Evolutionary conservation across 2,329 filamentous ascomycete species (phyloP), one percentile per base, ranked within the genome.

Genomic region (Massarina eburnea): DNA sequence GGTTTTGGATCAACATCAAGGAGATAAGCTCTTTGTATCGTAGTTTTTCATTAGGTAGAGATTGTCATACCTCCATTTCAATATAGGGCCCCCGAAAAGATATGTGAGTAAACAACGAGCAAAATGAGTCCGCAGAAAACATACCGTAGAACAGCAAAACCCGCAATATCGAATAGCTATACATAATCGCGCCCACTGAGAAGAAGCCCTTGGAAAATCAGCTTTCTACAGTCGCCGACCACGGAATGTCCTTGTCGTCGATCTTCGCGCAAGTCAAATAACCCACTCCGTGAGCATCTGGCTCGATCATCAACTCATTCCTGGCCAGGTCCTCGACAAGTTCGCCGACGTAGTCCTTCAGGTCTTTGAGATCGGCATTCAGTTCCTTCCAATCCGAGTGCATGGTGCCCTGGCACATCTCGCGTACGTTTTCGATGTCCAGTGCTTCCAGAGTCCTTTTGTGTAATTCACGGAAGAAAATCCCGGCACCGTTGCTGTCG

Each of bases 1-100:
- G 86, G 86, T 0, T 90, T 88, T 61, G 86, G 86, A 8, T 85
- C 83, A 8, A 89, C 86, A 0, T 80, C 64, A 17, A 52, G 70
- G n/a, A 52, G 68, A 49, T 71, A 66, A 45, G 34, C n/a, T 12
- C 36, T 30, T 18, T 14, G 12, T 30, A 24, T 34, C 17, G 1
- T 14, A 17, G 12, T 37, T 26, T 56, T 40, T 52, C 44, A 14
- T 33, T 60, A 52, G 55, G 53, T 54, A 36, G 54, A 62, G 61
- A 62, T 61, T 55, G 66, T 67, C 67, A 67, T 60, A 64, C 58
- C 19, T 24, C 17, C 10, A 19, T 19, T 35, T 19, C 7, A 8
- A 14, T 4, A 30, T 6, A 30, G 12, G 27, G n/a, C 12, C 12
- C 27, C 12, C 4, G 6, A 30, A 14, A 4, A 5, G 9, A 8